Evolutionary conservation across 345 rosid species (phyloP), one percentile per base, ranked within the genome.

Genomic region (Tarenaya hassleriana): DNA sequence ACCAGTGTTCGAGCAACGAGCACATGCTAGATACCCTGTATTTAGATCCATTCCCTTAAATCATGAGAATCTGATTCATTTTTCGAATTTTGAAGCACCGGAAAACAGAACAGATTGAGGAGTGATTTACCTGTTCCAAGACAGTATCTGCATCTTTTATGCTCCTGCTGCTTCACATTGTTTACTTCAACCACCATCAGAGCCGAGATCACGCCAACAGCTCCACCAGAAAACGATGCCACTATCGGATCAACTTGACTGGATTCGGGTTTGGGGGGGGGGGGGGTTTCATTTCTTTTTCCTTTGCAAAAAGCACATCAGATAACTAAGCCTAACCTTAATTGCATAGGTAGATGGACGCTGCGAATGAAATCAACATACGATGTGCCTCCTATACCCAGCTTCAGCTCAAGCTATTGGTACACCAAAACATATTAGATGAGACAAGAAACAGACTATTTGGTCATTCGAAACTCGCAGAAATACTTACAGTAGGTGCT

Each of bases 71-170:
- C 44, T 33, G 44, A 42, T 10, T 21, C 3, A n/a, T n/a, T 54
- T 19, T 20, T 0, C 29, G 42, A 7, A n/a, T 18, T 37, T 27
- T 16, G 32, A 48, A 48, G 9, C 16, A 50, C 8, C 33, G n/a
- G n/a, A n/a, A n/a, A n/a, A n/a, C n/a, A n/a, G n/a, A n/a, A n/a
- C n/a, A n/a, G n/a, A n/a, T n/a, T n/a, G n/a, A n/a, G n/a, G n/a
- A n/a, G n/a, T n/a, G n/a, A n/a, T n/a, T n/a, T 72, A 91, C 98
- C 98, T 18, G 98, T 84, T 77, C 98, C 98, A 63, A 91, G 81
- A 62, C 98, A 91, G 45, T 91, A 91, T 73, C 84, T 91, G 95
- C 98, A 91, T 84, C 95, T 79, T 73, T 91, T 91, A 38, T 75
- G 81, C 41, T 91, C 98, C 65, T 91, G 98, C 57, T 68, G 96